Conservation (phyloP, 495 filamentous ascomycete genomes). For the Patellaria atrata region DNA sequence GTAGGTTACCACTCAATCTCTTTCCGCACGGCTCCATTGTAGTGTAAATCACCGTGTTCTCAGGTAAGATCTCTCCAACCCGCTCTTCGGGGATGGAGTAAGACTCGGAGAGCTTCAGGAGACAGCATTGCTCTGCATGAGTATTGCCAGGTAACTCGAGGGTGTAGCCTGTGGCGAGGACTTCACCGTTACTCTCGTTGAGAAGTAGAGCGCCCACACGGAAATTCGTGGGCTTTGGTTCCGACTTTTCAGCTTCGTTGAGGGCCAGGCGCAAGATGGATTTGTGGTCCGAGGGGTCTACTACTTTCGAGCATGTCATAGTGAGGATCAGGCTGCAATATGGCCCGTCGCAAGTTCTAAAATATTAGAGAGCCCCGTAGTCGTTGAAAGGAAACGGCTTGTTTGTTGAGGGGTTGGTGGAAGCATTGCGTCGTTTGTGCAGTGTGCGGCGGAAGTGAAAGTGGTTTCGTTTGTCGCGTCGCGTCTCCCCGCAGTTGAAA, state of each 20-base stretch:
- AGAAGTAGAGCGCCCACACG: constrained; percentile 80
- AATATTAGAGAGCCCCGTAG: neutral
- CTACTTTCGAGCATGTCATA: neutral
- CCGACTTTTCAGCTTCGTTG: constrained; percentile 56
- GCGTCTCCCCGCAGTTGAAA: too few species aligned
- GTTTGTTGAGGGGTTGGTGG: too few species aligned
- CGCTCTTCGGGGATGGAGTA: constrained; percentile 39
- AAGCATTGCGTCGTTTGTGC: too few species aligned
- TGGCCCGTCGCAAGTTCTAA: neutral
- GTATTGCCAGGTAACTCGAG: constrained; percentile 86
- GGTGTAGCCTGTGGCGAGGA: constrained; percentile 79
- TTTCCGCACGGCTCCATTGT: constrained; percentile 88
- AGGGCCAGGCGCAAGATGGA: constrained; percentile 62
- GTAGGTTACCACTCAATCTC: constrained; percentile 63
- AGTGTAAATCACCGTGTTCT: constrained; percentile 59
- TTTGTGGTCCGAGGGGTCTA: constrained; percentile 32
- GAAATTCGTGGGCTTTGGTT: constrained; percentile 80
- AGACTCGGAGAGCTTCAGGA: constrained; percentile 52
- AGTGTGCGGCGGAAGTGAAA: too few species aligned
- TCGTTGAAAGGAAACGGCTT: too few species aligned
- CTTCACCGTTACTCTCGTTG: constrained; percentile 33
- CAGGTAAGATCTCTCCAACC: constrained; percentile 41
- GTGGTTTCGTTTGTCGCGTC: too few species aligned
- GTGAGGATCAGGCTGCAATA: neutral
- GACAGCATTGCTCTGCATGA: constrained; percentile 85